phyloP scores from a whole-genome alignment of 2,329 filamentous ascomycete genomes.

The Volutella citrinella region DNA sequence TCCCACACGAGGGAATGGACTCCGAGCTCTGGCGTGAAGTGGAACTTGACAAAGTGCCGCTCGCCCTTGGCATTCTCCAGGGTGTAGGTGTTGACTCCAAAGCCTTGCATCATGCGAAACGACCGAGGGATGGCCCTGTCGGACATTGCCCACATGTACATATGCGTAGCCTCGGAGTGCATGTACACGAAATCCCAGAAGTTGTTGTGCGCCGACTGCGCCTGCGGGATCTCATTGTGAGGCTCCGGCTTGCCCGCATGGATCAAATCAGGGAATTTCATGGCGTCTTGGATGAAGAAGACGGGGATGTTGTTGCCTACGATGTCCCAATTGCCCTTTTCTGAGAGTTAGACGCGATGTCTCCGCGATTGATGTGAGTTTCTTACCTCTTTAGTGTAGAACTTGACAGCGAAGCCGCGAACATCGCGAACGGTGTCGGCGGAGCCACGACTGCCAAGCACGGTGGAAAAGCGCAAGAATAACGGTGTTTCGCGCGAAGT shows the following conservation, averaged over 20 bases:
- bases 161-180: conserved; percentile 69
- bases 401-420: conserved; percentile 67
- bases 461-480: conserved; percentile 68
- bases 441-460: conserved; percentile 69
- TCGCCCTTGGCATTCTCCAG: conserved; percentile 66
- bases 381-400: conserved; percentile 71
- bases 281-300: conserved; percentile 73
- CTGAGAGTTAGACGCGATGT: no score
- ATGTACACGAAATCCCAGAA: conserved; percentile 71
- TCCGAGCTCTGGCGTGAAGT: conserved; percentile 71
- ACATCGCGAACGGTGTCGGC: conserved; percentile 83
- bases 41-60: conserved; percentile 74
- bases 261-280: conserved; percentile 70
- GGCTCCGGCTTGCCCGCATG: conserved; percentile 67
- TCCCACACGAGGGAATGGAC: conserved; percentile 78
- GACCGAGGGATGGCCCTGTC: conserved; percentile 71
- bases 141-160: conserved; percentile 78
- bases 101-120: conserved; percentile 83
- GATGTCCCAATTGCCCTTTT: conserved; percentile 75
- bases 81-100: conserved; percentile 77
- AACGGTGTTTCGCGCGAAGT: conserved; percentile 48
- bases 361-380: no score
- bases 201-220: conserved; percentile 68
- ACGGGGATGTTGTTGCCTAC: conserved; percentile 74
- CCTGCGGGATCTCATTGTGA: conserved; percentile 68